Evolutionary conservation across 305 asterid species (phyloP).

Genomic region (Rubia balearica): DNA sequence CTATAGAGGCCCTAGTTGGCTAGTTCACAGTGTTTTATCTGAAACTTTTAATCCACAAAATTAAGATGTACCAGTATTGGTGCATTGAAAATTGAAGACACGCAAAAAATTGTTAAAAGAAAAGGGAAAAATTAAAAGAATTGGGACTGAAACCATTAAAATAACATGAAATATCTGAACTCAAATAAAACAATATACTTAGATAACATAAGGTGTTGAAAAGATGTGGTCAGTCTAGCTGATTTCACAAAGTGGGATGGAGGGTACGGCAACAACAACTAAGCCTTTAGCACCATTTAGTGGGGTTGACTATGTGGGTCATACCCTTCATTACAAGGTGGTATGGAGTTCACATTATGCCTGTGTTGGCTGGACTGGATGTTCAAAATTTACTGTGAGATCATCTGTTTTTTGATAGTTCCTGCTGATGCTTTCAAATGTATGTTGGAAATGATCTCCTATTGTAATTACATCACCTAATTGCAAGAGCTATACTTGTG

Average conservation of each 20-base stretch:
- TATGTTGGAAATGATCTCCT: neutral
- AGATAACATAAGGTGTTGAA: neutral
- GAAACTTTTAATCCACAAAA: neutral
- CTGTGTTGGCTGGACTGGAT: neutral
- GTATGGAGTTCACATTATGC: neutral
- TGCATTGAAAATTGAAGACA: neutral
- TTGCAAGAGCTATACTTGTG: neutral
- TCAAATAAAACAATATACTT: neutral
- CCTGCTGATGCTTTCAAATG: neutral
- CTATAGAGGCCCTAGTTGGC: neutral
- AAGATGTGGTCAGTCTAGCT: neutral
- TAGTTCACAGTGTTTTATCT: neutral
- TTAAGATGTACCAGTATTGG: neutral
- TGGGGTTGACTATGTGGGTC: neutral
- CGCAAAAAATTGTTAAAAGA: neutral
- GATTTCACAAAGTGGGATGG: constrained; percentile 1
- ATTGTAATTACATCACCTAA: neutral
- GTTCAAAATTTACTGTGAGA: neutral
- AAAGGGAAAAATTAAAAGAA: neutral
- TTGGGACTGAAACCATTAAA: too few relatives aligned
- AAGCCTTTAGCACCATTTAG: neutral
- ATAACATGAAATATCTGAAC: neutral
- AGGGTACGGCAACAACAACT: neutral
- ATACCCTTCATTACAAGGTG: neutral
- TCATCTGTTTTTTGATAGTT: neutral